phyloP scores from a whole-genome alignment of 2,329 filamentous ascomycete genomes.

The Ceratocystis diversiconidia region DNA sequence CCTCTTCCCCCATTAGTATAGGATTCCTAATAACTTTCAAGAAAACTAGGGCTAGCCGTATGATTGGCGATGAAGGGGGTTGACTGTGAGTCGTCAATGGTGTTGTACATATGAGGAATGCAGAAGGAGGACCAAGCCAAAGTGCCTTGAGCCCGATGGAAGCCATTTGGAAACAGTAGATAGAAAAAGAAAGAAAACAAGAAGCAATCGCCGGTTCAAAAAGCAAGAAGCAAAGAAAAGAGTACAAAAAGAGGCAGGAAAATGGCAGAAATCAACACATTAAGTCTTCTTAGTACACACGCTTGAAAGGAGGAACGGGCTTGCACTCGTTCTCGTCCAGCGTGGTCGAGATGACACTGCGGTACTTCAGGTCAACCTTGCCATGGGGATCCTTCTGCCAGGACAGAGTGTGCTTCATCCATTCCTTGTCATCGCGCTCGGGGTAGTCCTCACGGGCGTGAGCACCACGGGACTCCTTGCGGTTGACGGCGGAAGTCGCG shows the following conservation, averaged over 20 bases:
- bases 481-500: conserved; percentile 73
- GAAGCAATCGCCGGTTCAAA: conserved; percentile 12
- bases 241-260: conserved; percentile 7
- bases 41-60: background rate
- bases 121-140: background rate
- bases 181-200: conserved; percentile 1
- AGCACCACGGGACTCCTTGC: conserved; percentile 93
- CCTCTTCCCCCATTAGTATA: background rate
- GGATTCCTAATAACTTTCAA: background rate
- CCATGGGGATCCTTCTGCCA: conserved; percentile 91
- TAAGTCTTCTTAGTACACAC: conserved; percentile 52
- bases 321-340: conserved; percentile 95
- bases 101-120: conserved; percentile 8
- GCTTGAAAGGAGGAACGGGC: conserved; percentile 90
- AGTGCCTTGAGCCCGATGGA: conserved; percentile 3
- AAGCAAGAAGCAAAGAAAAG: conserved; percentile 10
- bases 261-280: conserved; percentile 4
- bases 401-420: conserved; percentile 98
- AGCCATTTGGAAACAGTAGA: background rate
- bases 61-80: background rate
- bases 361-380: conserved; percentile 74
- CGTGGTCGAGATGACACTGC: conserved; percentile 66
- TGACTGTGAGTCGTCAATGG: background rate
- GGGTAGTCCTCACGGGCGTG: conserved; percentile 95
- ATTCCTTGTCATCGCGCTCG: conserved; percentile 85